A percentile compares a stretch with the other conserved stretches of the same genome.
Conservation (phyloP, 345 rosid species). For the Sisymbrium irio region DNA sequence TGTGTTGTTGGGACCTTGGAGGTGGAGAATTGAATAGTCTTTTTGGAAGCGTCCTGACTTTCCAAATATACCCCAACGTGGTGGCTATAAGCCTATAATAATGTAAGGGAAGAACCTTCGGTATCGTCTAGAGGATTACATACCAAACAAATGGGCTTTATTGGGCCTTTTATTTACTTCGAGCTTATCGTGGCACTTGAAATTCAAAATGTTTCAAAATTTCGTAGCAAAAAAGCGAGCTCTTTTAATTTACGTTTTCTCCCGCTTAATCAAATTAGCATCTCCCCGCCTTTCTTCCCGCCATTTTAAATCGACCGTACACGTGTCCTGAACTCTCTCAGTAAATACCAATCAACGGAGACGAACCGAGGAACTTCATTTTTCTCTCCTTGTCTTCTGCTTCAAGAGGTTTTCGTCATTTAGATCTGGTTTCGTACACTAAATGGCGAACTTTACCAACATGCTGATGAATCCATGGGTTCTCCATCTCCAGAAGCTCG, state of each 20-base stretch:
- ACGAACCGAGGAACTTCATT: background rate
- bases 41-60: constrained; percentile 30
- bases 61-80: constrained; percentile 24
- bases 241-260: background rate
- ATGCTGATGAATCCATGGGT: constrained; percentile 63
- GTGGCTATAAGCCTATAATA: background rate
- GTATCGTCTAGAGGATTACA: background rate
- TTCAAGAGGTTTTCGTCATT: constrained; percentile 9
- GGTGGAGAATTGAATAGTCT: constrained; percentile 21
- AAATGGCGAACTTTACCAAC: constrained; percentile 43
- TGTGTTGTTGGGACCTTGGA: constrained; percentile 13
- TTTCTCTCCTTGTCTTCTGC: background rate
- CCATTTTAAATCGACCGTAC: constrained; percentile 30
- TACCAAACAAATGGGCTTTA: constrained; percentile 20
- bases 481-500: constrained; percentile 77
- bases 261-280: constrained; percentile 23
- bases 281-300: constrained; percentile 34
- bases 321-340: constrained; percentile 30
- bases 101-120: background rate
- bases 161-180: constrained; percentile 4
- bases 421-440: constrained; percentile 20
- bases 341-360: constrained; percentile 17
- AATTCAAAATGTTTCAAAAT: constrained; percentile 15
- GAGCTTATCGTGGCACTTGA: background rate
- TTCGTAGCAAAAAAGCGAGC: constrained; percentile 30